phyloP scores from a whole-genome alignment of 805 yeast genomes.

The Candida sphagnicola region DNA sequence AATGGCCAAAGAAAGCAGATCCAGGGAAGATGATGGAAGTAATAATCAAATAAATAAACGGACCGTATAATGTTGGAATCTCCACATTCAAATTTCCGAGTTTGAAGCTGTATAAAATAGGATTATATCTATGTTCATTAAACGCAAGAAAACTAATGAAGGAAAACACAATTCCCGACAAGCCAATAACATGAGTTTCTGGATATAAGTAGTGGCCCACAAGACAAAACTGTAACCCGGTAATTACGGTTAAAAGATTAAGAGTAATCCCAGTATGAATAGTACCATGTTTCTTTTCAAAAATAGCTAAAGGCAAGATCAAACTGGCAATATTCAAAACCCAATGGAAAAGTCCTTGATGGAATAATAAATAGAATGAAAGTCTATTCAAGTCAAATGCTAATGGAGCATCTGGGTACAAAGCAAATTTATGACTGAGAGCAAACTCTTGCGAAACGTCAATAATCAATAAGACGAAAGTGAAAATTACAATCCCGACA shows the following conservation, averaged over 20 bases:
- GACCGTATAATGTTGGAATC: constrained; percentile 59
- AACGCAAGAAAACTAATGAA: constrained; percentile 60
- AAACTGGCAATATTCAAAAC: constrained; percentile 54
- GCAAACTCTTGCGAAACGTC: constrained; percentile 22
- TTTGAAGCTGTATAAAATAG: constrained; percentile 31
- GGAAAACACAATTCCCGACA: constrained; percentile 73
- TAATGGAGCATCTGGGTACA: constrained; percentile 55
- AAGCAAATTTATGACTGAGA: constrained; percentile 35
- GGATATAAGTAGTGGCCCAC: constrained; percentile 51
- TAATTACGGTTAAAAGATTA: constrained; percentile 62
- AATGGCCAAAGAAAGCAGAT: constrained; percentile 71
- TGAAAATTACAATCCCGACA: constrained; percentile 56
- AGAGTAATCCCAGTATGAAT: constrained; percentile 79
- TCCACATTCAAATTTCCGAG: constrained; percentile 29
- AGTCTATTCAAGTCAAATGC: constrained; percentile 43
- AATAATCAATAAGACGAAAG: constrained; percentile 40
- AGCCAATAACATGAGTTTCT: constrained; percentile 54
- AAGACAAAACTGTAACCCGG: constrained; percentile 62
- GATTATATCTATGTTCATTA: constrained; percentile 34
- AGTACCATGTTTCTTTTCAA: constrained; percentile 76
- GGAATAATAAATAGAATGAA: constrained; percentile 74
- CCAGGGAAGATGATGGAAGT: constrained; percentile 56
- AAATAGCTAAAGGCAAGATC: constrained; percentile 56
- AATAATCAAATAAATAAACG: constrained; percentile 47
- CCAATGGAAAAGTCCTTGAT: constrained; percentile 58